Evolutionary conservation across 305 asterid genomes (phyloP).

Genomic region (Fraxinus platypoda): DNA sequence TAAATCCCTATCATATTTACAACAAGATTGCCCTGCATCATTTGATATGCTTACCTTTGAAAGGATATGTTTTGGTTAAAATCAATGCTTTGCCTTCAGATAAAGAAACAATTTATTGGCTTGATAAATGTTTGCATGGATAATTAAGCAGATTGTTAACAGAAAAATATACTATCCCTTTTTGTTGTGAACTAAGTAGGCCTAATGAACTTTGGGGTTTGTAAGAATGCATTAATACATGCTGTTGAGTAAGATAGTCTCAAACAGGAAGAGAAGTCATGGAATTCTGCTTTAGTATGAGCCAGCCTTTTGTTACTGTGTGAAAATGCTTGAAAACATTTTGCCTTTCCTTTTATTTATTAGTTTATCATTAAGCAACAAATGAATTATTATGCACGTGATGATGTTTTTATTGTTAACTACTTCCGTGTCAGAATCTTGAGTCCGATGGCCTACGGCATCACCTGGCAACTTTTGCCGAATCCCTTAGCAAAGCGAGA

Average conservation of each 20-base stretch:
- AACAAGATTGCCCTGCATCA: background rate
- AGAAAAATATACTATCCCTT: background rate
- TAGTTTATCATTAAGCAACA: background rate
- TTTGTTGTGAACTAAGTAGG: background rate
- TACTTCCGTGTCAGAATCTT: background rate
- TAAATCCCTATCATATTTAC: background rate
- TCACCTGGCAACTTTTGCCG: conserved; percentile 9
- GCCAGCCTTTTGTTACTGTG: background rate
- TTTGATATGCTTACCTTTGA: background rate
- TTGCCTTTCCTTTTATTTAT: background rate
- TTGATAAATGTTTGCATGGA: background rate
- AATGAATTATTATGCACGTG: background rate
- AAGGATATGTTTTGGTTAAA: background rate
- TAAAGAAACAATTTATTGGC: background rate
- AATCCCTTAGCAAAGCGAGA: conserved; percentile 8
- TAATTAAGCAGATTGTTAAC: background rate
- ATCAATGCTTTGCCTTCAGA: background rate
- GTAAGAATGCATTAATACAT: background rate
- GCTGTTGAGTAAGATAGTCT: background rate
- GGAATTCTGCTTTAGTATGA: background rate
- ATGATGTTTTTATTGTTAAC: background rate
- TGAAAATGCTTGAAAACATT: background rate
- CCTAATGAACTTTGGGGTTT: background rate
- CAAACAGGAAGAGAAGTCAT: background rate
- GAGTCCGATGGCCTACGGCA: background rate